Conservation (phyloP, 108 stramenopile species). For the Nitzschia sp. region DNA sequence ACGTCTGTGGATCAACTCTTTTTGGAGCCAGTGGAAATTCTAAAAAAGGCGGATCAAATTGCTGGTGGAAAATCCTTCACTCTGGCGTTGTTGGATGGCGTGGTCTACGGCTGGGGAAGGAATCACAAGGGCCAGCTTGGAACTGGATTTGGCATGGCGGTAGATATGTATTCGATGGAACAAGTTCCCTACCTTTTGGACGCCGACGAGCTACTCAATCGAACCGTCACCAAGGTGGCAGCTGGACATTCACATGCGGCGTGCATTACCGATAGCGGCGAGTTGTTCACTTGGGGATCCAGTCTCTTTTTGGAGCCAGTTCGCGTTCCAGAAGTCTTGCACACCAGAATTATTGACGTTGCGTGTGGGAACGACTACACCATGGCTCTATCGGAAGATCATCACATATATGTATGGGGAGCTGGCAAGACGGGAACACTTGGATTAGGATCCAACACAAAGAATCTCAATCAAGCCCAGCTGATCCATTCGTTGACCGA, state of each 20-base stretch:
- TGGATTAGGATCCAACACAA: conserved; percentile 56
- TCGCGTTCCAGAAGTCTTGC: conserved; percentile 58
- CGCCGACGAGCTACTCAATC: conserved; percentile 63
- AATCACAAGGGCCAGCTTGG: conserved; percentile 89
- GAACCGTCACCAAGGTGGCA: conserved; percentile 67
- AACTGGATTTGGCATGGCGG: conserved; percentile 79
- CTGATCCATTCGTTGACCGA: conserved; percentile 44
- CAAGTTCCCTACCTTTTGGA: conserved; percentile 71
- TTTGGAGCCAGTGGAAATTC: conserved; percentile 82
- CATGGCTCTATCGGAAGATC: conserved; percentile 67
- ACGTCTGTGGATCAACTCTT: conserved; percentile 73
- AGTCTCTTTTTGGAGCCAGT: conserved; percentile 72
- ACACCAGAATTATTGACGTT: conserved; percentile 72
- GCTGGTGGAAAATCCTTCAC: conserved; percentile 80
- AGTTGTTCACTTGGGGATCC: conserved; percentile 92
- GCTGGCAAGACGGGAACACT: conserved; percentile 82
- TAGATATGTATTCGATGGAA: conserved; percentile 90
- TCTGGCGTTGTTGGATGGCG: conserved; percentile 67
- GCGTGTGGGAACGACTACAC: conserved; percentile 81
- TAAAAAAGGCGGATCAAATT: conserved; percentile 58
- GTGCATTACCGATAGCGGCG: conserved; percentile 80
- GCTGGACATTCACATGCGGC: conserved; percentile 87
- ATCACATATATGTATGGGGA: conserved; percentile 65
- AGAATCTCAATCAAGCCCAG: conserved; percentile 58
- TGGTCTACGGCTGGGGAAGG: conserved; percentile 84